A percentile compares a stretch with the other conserved stretches of the same genome.
These are phyloP conservation scores for Colletotrichum tofieldiae DNA, from an alignment of 2,329 filamentous ascomycete genomes.

Conservation along the genomic window DNA sequence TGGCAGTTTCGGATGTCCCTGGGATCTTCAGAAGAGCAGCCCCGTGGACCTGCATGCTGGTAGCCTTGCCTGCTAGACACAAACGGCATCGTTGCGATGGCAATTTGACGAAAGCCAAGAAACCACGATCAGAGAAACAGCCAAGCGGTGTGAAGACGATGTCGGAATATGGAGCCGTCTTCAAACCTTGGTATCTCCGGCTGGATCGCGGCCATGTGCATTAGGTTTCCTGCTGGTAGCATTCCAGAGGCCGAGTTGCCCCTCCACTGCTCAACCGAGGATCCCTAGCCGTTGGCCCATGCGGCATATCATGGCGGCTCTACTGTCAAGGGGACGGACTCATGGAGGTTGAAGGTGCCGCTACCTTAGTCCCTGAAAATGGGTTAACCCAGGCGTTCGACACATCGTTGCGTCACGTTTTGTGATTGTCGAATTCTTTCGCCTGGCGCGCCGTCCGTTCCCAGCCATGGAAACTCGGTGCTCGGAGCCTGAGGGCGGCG, in stretches of 20 bases:
- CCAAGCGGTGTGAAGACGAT: constrained; percentile 27
- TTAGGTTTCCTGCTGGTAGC: constrained; percentile 37
- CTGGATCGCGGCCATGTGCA: constrained; percentile 28
- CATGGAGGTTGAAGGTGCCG: constrained; percentile 24
- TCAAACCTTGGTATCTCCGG: constrained; percentile 21
- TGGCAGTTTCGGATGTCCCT: constrained; percentile 35
- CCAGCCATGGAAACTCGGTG: neutral
- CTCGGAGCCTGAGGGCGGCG: constrained; percentile 1
- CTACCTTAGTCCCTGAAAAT: constrained; percentile 23
- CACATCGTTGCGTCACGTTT: constrained; percentile 31
- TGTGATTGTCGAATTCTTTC: constrained; percentile 1
- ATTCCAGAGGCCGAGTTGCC: constrained; percentile 17
- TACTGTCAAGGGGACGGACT: constrained; percentile 9
- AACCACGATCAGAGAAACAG: neutral
- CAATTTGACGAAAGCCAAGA: constrained; percentile 17
- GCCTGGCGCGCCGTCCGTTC: neutral
- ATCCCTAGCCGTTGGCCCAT: constrained; percentile 25
- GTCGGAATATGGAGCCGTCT: constrained; percentile 16
- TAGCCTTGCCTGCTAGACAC: constrained; percentile 19
- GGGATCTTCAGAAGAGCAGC: constrained; percentile 20
- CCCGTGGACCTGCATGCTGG: neutral
- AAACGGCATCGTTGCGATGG: constrained; percentile 7
- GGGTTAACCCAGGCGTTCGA: constrained; percentile 18
- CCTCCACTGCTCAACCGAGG: constrained; percentile 12
- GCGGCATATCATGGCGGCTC: constrained; percentile 34